Evolutionary conservation across 2,329 filamentous ascomycete species (phyloP).

Genomic region (Albifimbria verrucaria): DNA sequence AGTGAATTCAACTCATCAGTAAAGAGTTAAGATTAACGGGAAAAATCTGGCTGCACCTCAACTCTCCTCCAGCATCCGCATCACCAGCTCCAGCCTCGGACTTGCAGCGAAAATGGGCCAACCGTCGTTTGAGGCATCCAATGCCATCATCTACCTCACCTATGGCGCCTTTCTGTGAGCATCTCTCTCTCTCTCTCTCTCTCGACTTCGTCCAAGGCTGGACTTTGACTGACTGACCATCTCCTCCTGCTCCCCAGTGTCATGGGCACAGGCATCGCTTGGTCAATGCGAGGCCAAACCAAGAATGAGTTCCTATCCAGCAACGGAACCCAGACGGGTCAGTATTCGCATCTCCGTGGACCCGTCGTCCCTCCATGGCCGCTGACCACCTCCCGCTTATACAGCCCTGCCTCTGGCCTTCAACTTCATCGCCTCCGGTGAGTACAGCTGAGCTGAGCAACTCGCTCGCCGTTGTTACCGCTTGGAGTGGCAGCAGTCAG

Average conservation of each 20-base stretch:
- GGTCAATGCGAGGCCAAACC: constrained; percentile 58
- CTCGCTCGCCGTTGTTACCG: constrained; percentile 12
- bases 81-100: constrained; percentile 7
- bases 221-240: constrained; percentile 12
- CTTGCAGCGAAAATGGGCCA: constrained; percentile 57
- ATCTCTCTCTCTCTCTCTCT: constrained; percentile 5
- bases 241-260: constrained; percentile 41
- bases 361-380: too few relatives aligned
- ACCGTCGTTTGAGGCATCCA: constrained; percentile 72
- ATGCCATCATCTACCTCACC: constrained; percentile 78
- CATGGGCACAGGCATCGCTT: constrained; percentile 58
- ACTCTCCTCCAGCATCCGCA: too few relatives aligned
- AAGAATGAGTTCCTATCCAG: constrained; percentile 70
- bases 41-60: too few relatives aligned
- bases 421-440: constrained; percentile 90
- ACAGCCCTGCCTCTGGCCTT: constrained; percentile 75
- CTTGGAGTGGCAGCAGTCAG: constrained; percentile 61
- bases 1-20: too few relatives aligned
- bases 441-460: constrained; percentile 50
- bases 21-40: too few relatives aligned
- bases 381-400: too few relatives aligned
- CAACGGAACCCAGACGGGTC: constrained; percentile 82
- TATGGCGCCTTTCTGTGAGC: constrained; percentile 74
- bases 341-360: constrained; percentile 28
- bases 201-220: neutral